A percentile compares a stretch with the other conserved stretches of the same genome.
phyloP scores from a whole-genome alignment of 306 rosid species.

The Bauhinia variegata region DNA sequence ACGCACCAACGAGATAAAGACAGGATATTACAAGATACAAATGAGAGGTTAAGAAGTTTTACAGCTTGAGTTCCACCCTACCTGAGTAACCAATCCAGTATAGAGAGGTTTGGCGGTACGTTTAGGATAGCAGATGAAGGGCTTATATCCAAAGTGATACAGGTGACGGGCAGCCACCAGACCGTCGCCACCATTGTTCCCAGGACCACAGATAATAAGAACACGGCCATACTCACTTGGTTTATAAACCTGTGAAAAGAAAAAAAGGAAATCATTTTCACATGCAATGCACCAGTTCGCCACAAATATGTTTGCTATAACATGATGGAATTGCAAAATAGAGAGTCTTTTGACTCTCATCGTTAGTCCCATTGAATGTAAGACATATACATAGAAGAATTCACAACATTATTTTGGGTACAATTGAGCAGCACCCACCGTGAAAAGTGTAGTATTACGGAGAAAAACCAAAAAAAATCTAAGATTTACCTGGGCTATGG shows the following conservation, averaged over 20 bases:
- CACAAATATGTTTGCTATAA: neutral
- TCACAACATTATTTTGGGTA: too few species aligned
- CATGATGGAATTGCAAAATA: neutral
- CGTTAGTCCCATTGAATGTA: neutral
- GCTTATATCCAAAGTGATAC: slow-evolving; percentile 79
- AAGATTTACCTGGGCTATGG: slow-evolving; percentile 77
- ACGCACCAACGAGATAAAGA: slow-evolving; percentile 8
- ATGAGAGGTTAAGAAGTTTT: slow-evolving; percentile 1
- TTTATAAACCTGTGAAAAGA: slow-evolving; percentile 64
- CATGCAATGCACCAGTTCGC: too few species aligned
- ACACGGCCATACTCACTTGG: slow-evolving; percentile 66
- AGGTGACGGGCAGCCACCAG: slow-evolving; percentile 95
- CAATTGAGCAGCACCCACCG: too few species aligned
- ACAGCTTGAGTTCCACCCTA: slow-evolving; percentile 33
- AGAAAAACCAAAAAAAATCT: neutral
- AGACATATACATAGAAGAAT: too few species aligned
- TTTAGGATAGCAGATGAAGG: slow-evolving; percentile 77
- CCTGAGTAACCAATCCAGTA: slow-evolving; percentile 92
- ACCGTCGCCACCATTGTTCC: slow-evolving; percentile 98
- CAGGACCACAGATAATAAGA: slow-evolving; percentile 91
- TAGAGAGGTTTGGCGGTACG: slow-evolving; percentile 85
- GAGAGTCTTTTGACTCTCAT: neutral
- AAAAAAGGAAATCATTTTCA: slow-evolving; percentile 10
- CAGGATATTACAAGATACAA: neutral
- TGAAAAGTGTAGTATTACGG: too few species aligned